Evolutionary conservation across 2,329 filamentous ascomycete species (phyloP).

Genomic region (Acrocalymma vagum): DNA sequence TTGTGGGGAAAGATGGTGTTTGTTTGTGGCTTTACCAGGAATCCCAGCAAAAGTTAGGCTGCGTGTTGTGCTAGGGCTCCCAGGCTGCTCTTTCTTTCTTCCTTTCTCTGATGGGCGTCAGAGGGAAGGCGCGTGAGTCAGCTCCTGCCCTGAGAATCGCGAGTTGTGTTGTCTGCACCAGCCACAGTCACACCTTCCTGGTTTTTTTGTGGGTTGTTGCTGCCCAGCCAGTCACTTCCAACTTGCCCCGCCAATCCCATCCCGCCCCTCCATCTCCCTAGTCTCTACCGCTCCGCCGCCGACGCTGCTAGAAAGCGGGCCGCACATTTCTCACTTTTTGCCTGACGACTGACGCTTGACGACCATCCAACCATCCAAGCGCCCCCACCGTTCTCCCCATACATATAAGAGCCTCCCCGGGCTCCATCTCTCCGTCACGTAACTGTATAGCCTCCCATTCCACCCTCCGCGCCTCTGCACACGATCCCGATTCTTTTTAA

Average conservation of each 20-base stretch:
- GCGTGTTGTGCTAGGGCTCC: slow-evolving; percentile 22
- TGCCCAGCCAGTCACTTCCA: no score
- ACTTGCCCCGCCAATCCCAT: no score
- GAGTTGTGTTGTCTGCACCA: no score
- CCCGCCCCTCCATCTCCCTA: no score
- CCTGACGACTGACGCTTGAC: slow-evolving; percentile 15
- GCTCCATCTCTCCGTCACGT: not conserved
- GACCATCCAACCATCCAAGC: slow-evolving; percentile 12
- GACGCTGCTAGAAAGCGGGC: not conserved
- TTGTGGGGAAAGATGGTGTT: slow-evolving; percentile 10
- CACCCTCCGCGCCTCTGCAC: slow-evolving; percentile 5
- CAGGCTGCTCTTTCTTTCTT: slow-evolving; percentile 6
- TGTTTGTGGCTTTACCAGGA: slow-evolving; percentile 23
- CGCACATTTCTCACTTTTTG: slow-evolving; percentile 31
- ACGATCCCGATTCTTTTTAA: no score
- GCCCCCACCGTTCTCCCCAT: slow-evolving; percentile 12
- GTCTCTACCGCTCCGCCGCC: no score
- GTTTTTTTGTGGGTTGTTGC: no score
- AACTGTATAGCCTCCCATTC: slow-evolving; percentile 1
- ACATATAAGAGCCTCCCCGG: slow-evolving; percentile 1
- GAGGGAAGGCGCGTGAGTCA: no score
- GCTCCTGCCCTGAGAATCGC: no score
- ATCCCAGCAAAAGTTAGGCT: slow-evolving; percentile 34
- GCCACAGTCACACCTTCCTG: no score
- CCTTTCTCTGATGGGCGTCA: no score